Base-by-base conservation (phyloP, 2,329 filamentous ascomycete species). In the Tothia fuscella region DNA sequence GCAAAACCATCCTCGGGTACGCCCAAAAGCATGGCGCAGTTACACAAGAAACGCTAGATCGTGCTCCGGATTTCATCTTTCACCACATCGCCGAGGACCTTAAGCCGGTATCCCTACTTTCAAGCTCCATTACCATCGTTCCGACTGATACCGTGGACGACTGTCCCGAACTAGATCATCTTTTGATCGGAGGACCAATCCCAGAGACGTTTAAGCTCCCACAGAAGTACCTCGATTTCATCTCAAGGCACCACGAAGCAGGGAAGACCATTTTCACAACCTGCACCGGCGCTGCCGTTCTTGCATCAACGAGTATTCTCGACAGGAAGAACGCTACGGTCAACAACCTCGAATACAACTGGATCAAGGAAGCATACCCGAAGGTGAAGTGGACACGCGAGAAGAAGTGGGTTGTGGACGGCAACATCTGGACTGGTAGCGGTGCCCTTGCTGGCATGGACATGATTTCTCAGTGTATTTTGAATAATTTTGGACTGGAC, bases 391-490 rank as follows among this genome's bases (percentile, higher is more conserved):
- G 66, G 67, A 58, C 57, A 1, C 53, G 48, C 21, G 57, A 64
- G 20, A 59, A 57, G 44, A 62, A 68, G 46, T 70, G 66, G 64
- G 52, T 67, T 42, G 43, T 62, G 1, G 64, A 68, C 37, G 61
- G 56, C 1, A 66, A 68, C 28, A 56, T 68, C 22, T 70, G 67
- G 67, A 70, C 66, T 2, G 61, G 59, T 0, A 58, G 58, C 1
- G 67, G 67, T 12, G 63, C 66, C 0, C 50, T 62, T 13, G 65
- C 66, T 4, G 67, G 65, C 0, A 68, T 67, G 53, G 66, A 68
- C 14, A 63, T 64, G 56, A 47, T 63, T 42, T 50, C 62, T 6
- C 53, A 64, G 25, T 66, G 62, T 60, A 41, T 66, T 1, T 58
- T 58, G 38, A 51, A 60, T 36, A 56, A 49, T 2, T 61, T 51